Evolutionary conservation across 2,329 filamentous ascomycete species (phyloP).

Genomic region (Colletotrichum neosansevieriae): DNA sequence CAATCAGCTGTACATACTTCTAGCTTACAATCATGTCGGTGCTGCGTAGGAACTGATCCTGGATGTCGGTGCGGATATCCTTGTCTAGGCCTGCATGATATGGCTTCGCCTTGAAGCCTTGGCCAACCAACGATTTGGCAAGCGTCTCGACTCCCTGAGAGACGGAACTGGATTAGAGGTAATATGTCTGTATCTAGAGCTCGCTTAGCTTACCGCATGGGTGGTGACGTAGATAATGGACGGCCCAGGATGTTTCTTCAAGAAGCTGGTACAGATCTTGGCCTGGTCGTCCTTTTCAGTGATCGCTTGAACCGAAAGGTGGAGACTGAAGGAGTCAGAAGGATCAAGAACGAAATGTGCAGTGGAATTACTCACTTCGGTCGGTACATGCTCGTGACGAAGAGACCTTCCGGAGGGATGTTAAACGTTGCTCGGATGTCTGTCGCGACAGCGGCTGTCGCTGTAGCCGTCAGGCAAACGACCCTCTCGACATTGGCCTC

Average conservation of each 20-base stretch:
- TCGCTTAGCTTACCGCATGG: slow-evolving; percentile 54
- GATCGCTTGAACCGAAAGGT: slow-evolving; percentile 62
- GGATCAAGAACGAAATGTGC: rapidly evolving
- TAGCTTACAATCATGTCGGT: slow-evolving; percentile 51
- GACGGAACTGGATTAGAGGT: neutral
- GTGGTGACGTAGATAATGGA: slow-evolving; percentile 72
- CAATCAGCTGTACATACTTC: rapidly evolving
- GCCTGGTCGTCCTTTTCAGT: slow-evolving; percentile 52
- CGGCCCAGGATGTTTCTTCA: slow-evolving; percentile 63
- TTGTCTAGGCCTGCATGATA: slow-evolving; percentile 65
- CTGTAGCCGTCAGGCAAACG: slow-evolving; percentile 71
- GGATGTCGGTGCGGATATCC: slow-evolving; percentile 57
- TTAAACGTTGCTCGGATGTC: slow-evolving; percentile 67
- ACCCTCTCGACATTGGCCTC: slow-evolving; percentile 70
- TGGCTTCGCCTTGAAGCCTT: slow-evolving; percentile 56
- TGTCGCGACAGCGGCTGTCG: slow-evolving; percentile 66
- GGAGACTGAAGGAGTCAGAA: slow-evolving; percentile 51
- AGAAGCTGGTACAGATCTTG: slow-evolving; percentile 59
- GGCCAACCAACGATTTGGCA: slow-evolving; percentile 50
- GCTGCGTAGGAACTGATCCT: slow-evolving; percentile 64
- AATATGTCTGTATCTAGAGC: neutral
- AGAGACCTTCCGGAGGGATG: slow-evolving; percentile 63
- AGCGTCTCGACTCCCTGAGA: slow-evolving; percentile 58
- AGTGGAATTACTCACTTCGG: slow-evolving; percentile 55
- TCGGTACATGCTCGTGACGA: slow-evolving; percentile 70